These are phyloP conservation scores for Skeletonema potamos DNA, from an alignment of 108 stramenopile genomes.

Conservation along the genomic window DNA sequence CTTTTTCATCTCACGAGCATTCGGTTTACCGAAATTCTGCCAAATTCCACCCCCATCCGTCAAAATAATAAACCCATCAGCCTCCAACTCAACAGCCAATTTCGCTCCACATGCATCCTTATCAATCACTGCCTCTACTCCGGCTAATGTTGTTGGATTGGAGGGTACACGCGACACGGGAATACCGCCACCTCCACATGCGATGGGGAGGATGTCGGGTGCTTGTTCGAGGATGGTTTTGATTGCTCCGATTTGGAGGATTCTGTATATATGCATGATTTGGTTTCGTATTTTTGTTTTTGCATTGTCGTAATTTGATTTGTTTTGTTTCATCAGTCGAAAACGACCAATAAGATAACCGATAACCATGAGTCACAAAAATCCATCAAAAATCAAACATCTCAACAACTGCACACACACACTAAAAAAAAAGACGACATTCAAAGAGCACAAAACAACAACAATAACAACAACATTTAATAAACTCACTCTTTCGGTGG, in stretches of 20 bases:
- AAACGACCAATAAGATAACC: background rate
- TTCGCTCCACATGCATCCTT: conserved; percentile 74
- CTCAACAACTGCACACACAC: no score
- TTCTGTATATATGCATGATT: conserved; percentile 43
- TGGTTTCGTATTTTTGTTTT: background rate
- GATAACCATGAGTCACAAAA: background rate
- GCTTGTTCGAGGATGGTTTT: conserved; percentile 52
- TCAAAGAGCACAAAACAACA: background rate
- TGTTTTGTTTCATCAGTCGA: background rate
- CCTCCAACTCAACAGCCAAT: conserved; percentile 66
- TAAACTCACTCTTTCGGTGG: conserved; percentile 59
- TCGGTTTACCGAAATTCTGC: conserved; percentile 82
- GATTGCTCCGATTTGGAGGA: conserved; percentile 81
- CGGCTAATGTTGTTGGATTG: conserved; percentile 61
- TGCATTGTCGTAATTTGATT: background rate
- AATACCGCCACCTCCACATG: conserved; percentile 82
- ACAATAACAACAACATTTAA: no score
- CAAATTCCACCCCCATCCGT: conserved; percentile 86
- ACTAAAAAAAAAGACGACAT: no score
- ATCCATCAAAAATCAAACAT: background rate
- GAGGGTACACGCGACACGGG: conserved; percentile 75
- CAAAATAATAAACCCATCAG: conserved; percentile 81
- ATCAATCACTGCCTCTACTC: conserved; percentile 86
- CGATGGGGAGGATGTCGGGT: conserved; percentile 63
- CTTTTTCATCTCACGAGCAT: conserved; percentile 69